A percentile compares a stretch with the other conserved stretches of the same genome.
Conservation (phyloP, 1,284 basidiomycete genomes). For the Tremellales sp. region DNA sequence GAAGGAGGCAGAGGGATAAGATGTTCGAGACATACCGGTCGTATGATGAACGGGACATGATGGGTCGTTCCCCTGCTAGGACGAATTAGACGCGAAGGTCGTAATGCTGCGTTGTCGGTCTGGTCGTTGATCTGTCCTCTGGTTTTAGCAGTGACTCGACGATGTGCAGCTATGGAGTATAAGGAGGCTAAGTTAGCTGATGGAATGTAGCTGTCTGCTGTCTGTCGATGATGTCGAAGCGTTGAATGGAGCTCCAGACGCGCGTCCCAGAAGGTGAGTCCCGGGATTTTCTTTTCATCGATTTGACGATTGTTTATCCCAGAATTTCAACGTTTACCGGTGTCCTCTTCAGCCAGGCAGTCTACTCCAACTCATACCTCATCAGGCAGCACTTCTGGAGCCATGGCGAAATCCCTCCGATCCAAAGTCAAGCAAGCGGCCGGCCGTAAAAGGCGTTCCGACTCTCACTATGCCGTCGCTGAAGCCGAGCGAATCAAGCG, state of each 20-base stretch:
- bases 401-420: conserved; percentile 89
- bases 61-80: neutral
- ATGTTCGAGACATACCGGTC: conserved; percentile 47
- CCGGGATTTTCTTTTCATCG: neutral
- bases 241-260: neutral
- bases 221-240: no score
- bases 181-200: no score
- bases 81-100: no score
- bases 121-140: no score
- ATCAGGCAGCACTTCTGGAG: conserved; percentile 4
- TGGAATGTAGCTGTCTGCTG: no score
- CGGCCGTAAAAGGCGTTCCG: conserved; percentile 77
- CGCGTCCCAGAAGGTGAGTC: neutral
- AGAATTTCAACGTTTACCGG: neutral
- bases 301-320: no score
- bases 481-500: conserved; percentile 79
- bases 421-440: conserved; percentile 83
- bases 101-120: no score
- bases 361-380: neutral
- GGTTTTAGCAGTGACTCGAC: no score
- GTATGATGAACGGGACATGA: conserved; percentile 47
- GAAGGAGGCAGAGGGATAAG: neutral
- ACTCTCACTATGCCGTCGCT: conserved; percentile 74
- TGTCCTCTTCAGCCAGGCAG: neutral
- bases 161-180: no score